These are phyloP conservation scores for Colletotrichum sp. DNA, from an alignment of 2,329 filamentous ascomycete genomes.

Conservation along the genomic window DNA sequence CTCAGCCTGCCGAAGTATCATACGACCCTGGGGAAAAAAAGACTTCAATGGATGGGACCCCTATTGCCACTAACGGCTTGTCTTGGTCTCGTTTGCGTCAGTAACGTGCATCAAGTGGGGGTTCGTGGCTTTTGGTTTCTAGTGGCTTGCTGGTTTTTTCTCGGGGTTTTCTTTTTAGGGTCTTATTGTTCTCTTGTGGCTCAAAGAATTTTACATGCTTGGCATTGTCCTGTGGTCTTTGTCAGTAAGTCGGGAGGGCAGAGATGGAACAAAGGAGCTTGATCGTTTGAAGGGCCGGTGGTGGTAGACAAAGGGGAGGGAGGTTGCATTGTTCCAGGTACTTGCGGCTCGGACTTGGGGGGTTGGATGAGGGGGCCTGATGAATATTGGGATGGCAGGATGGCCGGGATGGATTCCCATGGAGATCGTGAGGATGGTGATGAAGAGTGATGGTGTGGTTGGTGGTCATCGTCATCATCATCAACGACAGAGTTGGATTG, in stretches of 20 bases:
- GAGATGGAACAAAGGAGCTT: not conserved
- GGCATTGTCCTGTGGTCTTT: not conserved
- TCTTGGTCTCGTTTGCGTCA: not conserved
- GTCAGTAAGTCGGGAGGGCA: not conserved
- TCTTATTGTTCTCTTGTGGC: not conserved
- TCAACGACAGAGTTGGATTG: not conserved
- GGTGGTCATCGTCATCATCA: not conserved
- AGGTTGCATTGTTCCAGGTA: not conserved
- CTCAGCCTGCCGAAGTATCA: not conserved
- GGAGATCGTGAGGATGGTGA: not conserved
- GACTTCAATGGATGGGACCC: not conserved
- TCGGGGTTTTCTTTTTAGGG: not conserved
- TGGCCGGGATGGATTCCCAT: not conserved
- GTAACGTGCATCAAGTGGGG: not conserved
- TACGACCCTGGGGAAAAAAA: not conserved
- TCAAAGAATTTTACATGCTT: not conserved
- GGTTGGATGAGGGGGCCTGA: not conserved
- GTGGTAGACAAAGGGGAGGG: not conserved
- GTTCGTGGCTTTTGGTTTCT: not conserved
- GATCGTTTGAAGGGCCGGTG: not conserved
- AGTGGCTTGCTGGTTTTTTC: not conserved
- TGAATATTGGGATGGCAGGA: not conserved
- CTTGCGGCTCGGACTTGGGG: not conserved
- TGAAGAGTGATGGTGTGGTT: not conserved
- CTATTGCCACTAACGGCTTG: not conserved